Evolutionary conservation across 495 filamentous ascomycete species (phyloP).

Genomic region (Xylaria venustula): DNA sequence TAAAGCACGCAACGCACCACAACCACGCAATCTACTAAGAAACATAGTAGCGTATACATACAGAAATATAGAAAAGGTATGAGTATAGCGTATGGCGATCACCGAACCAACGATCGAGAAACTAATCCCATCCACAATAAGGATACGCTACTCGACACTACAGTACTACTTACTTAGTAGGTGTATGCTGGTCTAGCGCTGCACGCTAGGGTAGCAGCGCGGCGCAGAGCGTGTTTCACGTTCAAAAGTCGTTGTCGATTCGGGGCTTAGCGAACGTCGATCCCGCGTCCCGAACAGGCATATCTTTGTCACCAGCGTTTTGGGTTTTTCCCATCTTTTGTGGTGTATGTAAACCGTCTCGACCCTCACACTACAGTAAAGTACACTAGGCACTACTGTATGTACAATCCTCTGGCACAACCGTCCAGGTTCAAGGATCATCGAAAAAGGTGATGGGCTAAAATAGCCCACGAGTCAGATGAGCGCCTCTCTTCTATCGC

Average conservation of each 20-base stretch:
- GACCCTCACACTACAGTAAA: too few species aligned
- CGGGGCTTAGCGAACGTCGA: constrained; percentile 11
- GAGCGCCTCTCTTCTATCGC: neutral
- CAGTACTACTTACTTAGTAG: too few species aligned
- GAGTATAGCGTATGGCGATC: neutral
- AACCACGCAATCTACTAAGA: too few species aligned
- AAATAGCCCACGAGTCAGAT: neutral
- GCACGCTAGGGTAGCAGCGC: neutral
- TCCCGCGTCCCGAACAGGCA: constrained; percentile 14
- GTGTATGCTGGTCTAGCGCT: too few species aligned
- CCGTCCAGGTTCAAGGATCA: neutral
- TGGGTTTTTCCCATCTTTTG: neutral
- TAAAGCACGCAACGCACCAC: too few species aligned
- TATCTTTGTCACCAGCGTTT: neutral
- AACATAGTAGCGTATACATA: too few species aligned
- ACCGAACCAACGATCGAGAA: neutral
- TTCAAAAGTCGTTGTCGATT: constrained; percentile 10
- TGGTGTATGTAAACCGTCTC: too few species aligned
- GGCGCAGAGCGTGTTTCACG: constrained; percentile 12
- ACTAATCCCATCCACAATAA: neutral
- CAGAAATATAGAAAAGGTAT: neutral
- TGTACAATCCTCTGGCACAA: too few species aligned
- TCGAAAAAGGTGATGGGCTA: neutral
- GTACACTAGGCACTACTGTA: too few species aligned
- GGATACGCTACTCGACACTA: too few species aligned